Percentiles rank a stretch among this genome's conserved stretches.
phyloP scores from a whole-genome alignment of 257 asterid species.

The Mentha longifolia region DNA sequence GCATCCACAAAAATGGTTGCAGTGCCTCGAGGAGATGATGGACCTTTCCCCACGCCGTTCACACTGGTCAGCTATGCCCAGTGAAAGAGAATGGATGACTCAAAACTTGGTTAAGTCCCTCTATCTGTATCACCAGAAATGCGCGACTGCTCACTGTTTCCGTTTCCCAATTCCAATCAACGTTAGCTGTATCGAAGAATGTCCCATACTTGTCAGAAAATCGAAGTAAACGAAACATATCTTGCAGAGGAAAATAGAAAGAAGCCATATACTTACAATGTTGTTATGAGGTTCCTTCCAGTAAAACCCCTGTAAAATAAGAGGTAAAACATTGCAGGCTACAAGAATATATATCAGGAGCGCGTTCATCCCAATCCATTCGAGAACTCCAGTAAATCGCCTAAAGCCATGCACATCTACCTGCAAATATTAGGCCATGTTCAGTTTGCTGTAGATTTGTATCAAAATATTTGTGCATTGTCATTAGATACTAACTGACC shows the following conservation, averaged over 20 bases:
- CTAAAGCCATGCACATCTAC: constrained; percentile 58
- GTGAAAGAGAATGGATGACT: too few species aligned
- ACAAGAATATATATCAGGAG: constrained; percentile 56
- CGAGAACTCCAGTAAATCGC: constrained; percentile 43
- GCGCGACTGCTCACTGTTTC: not conserved
- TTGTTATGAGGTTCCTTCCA: constrained; percentile 59
- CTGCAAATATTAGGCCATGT: constrained; percentile 32
- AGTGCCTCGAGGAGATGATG: not conserved
- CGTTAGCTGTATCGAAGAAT: constrained; percentile 8
- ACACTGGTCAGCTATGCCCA: not conserved
- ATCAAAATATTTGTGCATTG: not conserved
- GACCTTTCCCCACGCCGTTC: not conserved
- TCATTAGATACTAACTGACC: constrained; percentile 36
- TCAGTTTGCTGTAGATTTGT: constrained; percentile 25
- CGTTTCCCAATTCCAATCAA: constrained; percentile 32
- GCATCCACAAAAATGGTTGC: constrained; percentile 28
- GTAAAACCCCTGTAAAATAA: constrained; percentile 62
- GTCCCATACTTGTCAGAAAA: not conserved
- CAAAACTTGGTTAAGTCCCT: not conserved
- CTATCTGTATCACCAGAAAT: not conserved
- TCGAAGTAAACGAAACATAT: not conserved
- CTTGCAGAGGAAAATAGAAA: not conserved
- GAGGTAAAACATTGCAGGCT: constrained; percentile 66
- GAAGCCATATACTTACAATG: constrained; percentile 40
- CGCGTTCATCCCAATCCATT: constrained; percentile 70